Percentiles rank a stretch among this genome's conserved stretches.
Evolutionary conservation across 495 filamentous ascomycete species (phyloP).

Genomic region (Evansstolkia leycettana): DNA sequence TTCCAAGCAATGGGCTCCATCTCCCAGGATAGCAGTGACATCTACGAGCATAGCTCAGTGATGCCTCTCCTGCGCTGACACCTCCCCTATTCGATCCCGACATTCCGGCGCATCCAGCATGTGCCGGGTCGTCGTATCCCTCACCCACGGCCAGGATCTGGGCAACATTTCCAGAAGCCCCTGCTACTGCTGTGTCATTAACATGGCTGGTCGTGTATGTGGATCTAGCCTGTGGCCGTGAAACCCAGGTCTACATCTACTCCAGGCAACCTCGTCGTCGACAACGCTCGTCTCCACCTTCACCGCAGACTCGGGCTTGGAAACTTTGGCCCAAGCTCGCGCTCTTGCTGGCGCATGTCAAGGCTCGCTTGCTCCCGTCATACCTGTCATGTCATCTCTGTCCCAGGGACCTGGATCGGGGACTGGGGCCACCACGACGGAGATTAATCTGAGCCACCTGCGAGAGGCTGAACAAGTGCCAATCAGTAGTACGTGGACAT

Average conservation of each 20-base stretch:
- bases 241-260: constrained; percentile 52
- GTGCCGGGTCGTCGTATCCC: constrained; percentile 21
- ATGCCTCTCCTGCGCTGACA: constrained; percentile 31
- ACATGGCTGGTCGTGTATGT: constrained; percentile 42
- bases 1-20: too few relatives aligned
- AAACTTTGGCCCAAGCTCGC: constrained; percentile 7
- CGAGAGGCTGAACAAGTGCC: too few relatives aligned
- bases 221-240: constrained; percentile 41
- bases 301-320: neutral
- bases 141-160: constrained; percentile 31
- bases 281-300: neutral
- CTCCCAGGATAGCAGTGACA: neutral
- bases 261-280: constrained; percentile 11
- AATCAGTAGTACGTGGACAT: too few relatives aligned
- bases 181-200: constrained; percentile 8
- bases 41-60: constrained; percentile 23
- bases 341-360: constrained; percentile 17
- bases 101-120: constrained; percentile 49
- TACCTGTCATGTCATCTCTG: constrained; percentile 11
- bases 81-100: constrained; percentile 42
- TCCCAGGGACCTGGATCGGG: neutral
- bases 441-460: neutral
- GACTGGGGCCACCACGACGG: neutral
- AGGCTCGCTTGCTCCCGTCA: constrained; percentile 10
- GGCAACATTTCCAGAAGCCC: constrained; percentile 18